phyloP scores from a whole-genome alignment of 768 basidiomycete species.

The Boletus vermiculosoides region DNA sequence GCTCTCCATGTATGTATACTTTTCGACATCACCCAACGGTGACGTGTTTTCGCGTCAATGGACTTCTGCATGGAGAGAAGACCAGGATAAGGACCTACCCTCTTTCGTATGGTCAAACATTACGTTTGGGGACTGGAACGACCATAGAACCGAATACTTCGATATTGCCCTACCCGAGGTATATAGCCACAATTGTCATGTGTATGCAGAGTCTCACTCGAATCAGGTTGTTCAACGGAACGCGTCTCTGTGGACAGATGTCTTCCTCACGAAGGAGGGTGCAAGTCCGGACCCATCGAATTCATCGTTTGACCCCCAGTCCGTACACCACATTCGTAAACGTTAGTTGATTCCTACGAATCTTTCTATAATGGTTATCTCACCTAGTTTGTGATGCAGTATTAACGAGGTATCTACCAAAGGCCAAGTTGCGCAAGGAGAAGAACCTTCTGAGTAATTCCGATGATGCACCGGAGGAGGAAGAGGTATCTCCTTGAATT shows the following conservation, averaged over 20 bases:
- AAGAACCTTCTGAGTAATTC: conserved; percentile 69
- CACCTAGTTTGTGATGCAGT: conserved; percentile 43
- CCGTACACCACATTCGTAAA: conserved; percentile 73
- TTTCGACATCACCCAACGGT: conserved; percentile 63
- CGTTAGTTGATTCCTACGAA: conserved; percentile 43
- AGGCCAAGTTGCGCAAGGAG: conserved; percentile 70
- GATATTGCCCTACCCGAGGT: conserved; percentile 71
- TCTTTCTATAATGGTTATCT: neutral
- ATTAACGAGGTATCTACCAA: conserved; percentile 81
- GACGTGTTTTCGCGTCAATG: conserved; percentile 58
- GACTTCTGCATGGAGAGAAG: conserved; percentile 48
- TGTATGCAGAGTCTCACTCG: conserved; percentile 4
- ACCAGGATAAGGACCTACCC: conserved; percentile 54
- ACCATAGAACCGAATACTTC: conserved; percentile 53
- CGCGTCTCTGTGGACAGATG: conserved; percentile 79
- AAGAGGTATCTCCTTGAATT: conserved; percentile 42
- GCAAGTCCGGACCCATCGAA: conserved; percentile 63
- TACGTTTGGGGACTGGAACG: conserved; percentile 73
- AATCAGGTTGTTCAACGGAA: conserved; percentile 72
- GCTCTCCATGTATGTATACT: conserved; percentile 69
- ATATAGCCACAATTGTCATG: conserved; percentile 17
- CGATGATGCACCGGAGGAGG: conserved; percentile 40
- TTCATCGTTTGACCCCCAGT: conserved; percentile 47
- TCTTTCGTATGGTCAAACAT: conserved; percentile 77
- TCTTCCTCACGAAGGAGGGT: conserved; percentile 68